Percentiles rank a stretch among this genome's conserved stretches.
Conservation (phyloP, 2,329 filamentous ascomycete species). For the Fusarium sp. region DNA sequence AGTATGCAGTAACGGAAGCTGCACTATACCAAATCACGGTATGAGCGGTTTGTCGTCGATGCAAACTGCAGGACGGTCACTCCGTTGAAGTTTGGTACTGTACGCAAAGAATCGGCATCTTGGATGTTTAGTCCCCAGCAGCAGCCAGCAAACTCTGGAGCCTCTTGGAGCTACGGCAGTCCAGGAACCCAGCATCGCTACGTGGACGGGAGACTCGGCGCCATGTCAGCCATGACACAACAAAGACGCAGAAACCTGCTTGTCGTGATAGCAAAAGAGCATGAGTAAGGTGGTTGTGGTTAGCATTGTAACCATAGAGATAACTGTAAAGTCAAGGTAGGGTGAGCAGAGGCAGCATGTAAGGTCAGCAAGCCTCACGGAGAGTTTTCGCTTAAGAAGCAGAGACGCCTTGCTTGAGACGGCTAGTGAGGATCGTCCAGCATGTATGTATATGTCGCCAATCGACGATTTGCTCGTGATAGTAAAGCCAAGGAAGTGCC, state of each 20-base stretch:
- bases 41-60: conserved; percentile 32
- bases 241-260: conserved; percentile 34
- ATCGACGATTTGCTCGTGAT: conserved; percentile 39
- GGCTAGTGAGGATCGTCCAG: conserved; percentile 34
- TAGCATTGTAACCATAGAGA: conserved; percentile 28
- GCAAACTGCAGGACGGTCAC: conserved; percentile 22
- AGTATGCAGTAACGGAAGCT: conserved; percentile 24
- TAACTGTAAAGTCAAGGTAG: conserved; percentile 12
- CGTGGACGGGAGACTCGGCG: conserved; percentile 29
- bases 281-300: conserved; percentile 10
- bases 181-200: conserved; percentile 29
- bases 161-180: conserved; percentile 11
- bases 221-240: conserved; percentile 29
- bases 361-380: conserved; percentile 21
- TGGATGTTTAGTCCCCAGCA: conserved; percentile 13
- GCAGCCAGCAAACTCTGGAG: conserved; percentile 28
- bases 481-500: conserved; percentile 8
- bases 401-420: conserved; percentile 31
- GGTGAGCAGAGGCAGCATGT: conserved; percentile 5
- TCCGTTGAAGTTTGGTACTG: conserved; percentile 11
- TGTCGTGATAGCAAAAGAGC: conserved; percentile 17
- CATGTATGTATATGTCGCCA: conserved; percentile 31
- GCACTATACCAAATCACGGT: conserved; percentile 12
- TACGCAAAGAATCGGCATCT: conserved; percentile 19
- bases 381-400: conserved; percentile 25